Evolutionary conservation across 2,329 filamentous ascomycete genomes (phyloP), one percentile per base, ranked within the genome.

Genomic region (Ceratocystis diversiconidia): DNA sequence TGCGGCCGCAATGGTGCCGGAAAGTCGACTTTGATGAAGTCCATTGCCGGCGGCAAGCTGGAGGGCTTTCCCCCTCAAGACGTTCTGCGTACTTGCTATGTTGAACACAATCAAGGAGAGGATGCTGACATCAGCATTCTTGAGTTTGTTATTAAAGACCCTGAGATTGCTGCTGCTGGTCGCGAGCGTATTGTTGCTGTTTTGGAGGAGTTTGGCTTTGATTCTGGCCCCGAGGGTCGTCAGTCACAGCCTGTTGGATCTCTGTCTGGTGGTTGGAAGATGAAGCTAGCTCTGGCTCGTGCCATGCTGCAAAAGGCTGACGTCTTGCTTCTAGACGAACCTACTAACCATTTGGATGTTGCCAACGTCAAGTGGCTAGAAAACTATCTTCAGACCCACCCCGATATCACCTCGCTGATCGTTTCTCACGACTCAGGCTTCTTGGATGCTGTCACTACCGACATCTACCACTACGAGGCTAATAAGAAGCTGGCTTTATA

Each of bases 1-100:
- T 96, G 92, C 72, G 94, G 94, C 72, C 89, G 92, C 71, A 99
- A 99, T 75, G 94, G 94, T 79, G 91, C 92, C 66, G 94, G 94
- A 73, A 99, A 99, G 79, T 97, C 94, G n/a, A 99, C 94, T 1
- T 83, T 99, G 67, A 97, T 99, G 94, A 89, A 90, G 74, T 91
- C 89, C 74, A 99, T 99, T 72, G 89, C 94, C 62, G 88, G 88
- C 67, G 92, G 92, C 73, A 99, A 99, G 81, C 83, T 99, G 2
- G 94, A 99, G 76, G 94, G 94, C 7, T 99, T 99, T 79, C 94
- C 94, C 46, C 81, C 90, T 17, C 91, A 94, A 74, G 91, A 96
- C 70, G 87, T 92, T 67, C 85, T 99, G 72, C 88, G 90, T 71
- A 97, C 92, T 10, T 97, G 92, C 78, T 99, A 97, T 73, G 94